A percentile compares a stretch with the other conserved stretches of the same genome.
These are phyloP conservation scores for Closterium sp. DNA, from an alignment of 139 green algal species.

Conservation along the genomic window DNA sequence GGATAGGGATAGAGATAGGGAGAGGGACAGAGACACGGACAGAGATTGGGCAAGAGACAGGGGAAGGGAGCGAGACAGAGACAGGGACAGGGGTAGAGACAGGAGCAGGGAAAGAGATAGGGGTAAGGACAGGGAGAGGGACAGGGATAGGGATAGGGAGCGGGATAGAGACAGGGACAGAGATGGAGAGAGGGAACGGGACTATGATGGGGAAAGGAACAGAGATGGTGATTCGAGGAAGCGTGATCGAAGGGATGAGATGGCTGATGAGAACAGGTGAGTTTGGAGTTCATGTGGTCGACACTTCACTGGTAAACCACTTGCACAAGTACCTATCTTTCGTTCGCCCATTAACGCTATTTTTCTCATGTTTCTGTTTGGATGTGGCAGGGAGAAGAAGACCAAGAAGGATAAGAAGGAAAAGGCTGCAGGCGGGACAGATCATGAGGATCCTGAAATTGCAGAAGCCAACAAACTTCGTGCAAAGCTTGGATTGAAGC, in stretches of 20 bases:
- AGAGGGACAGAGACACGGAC: constrained; percentile 11
- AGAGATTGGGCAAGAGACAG: neutral
- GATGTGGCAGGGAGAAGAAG: neutral
- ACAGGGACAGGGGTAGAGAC: neutral
- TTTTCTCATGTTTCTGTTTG: neutral
- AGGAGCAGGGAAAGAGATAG: neutral
- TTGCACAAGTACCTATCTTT: neutral
- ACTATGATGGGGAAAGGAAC: constrained; percentile 7
- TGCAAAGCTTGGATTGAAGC: constrained; percentile 71
- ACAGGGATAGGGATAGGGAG: neutral
- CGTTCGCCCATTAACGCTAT: neutral
- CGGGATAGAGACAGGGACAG: constrained; percentile 32
- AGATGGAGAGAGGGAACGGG: constrained; percentile 2
- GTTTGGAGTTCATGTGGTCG: neutral
- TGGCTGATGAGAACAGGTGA: neutral
- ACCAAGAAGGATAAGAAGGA: constrained; percentile 41
- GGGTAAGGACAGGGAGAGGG: constrained; percentile 19
- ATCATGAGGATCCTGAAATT: constrained; percentile 57
- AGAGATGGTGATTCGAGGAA: constrained; percentile 13
- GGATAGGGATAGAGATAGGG: neutral
- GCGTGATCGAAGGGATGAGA: neutral
- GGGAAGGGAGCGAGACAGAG: constrained; percentile 9
- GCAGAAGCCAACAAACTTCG: constrained; percentile 69
- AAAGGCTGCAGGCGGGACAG: constrained; percentile 28
- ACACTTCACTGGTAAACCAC: neutral